Conservation (phyloP, 495 filamentous ascomycete species). For the Podospora pseudopauciseta region DNA sequence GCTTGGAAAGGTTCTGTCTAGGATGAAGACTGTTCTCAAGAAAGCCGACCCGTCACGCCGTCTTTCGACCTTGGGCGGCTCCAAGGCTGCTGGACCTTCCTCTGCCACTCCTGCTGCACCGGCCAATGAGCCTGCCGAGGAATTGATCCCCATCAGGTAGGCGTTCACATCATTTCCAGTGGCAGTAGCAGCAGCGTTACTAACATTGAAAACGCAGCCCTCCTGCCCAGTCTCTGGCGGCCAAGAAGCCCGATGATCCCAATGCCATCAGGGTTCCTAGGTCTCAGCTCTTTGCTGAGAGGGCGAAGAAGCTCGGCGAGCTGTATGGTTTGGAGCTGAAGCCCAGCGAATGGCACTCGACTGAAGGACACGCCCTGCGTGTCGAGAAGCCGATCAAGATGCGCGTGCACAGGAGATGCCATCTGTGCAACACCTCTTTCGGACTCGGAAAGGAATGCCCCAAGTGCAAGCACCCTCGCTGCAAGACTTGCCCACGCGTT, state of each 20-base stretch:
- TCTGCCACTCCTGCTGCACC: conserved; percentile 22
- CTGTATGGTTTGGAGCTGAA: conserved; percentile 71
- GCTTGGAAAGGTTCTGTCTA: conserved; percentile 57
- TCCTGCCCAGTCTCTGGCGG: conserved; percentile 23
- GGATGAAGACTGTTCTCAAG: conserved; percentile 61
- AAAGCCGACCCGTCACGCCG: conserved; percentile 44
- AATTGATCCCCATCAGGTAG: conserved; percentile 29
- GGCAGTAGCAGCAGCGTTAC: background rate
- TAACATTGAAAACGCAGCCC: conserved; percentile 33
- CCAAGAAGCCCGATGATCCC: conserved; percentile 22
- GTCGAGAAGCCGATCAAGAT: conserved; percentile 89
- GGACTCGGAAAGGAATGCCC: conserved; percentile 58
- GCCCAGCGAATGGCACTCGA: conserved; percentile 62
- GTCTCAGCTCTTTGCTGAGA: conserved; percentile 59
- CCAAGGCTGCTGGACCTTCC: conserved; percentile 18
- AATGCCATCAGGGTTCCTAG: conserved; percentile 41
- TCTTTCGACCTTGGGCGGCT: conserved; percentile 17
- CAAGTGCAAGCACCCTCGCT: conserved; percentile 70
- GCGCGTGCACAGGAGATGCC: conserved; percentile 81
- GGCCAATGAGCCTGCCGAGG: conserved; percentile 12
- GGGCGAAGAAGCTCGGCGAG: conserved; percentile 65
- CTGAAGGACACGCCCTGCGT: conserved; percentile 58
- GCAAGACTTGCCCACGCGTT: conserved; percentile 74
- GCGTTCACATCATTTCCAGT: background rate
- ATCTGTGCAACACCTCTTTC: conserved; percentile 68